Conservation (phyloP, 371 early-diverging fungal genomes). For the Batrachochytrium dendrobatidis region DNA sequence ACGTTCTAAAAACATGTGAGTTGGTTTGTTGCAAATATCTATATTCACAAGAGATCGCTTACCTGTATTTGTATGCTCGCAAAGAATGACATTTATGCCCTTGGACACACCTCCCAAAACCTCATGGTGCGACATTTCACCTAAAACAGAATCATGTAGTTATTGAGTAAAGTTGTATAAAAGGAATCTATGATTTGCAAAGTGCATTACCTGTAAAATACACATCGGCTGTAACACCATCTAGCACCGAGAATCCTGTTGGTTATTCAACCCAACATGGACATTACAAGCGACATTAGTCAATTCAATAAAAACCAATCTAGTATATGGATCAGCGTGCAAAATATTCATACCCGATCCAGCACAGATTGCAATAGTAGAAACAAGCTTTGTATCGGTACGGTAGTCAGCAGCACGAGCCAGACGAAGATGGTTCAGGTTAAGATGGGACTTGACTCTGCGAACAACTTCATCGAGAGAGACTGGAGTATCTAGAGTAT, state of each 20-base stretch:
- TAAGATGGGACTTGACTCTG: conserved; percentile 27
- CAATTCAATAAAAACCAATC: not conserved
- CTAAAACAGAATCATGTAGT: conserved; percentile 1
- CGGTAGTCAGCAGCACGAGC: conserved; percentile 32
- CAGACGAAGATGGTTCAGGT: conserved; percentile 49
- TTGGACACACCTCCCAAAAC: conserved; percentile 43
- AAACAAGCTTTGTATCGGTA: conserved; percentile 22
- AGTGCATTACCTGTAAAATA: conserved; percentile 69
- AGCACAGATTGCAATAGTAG: conserved; percentile 87
- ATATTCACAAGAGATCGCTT: conserved; percentile 1
- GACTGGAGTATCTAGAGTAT: conserved; percentile 17
- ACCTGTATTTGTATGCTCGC: conserved; percentile 49
- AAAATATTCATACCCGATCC: conserved; percentile 63
- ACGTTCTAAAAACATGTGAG: conserved; percentile 57
- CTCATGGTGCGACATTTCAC: conserved; percentile 38
- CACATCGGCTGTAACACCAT: conserved; percentile 48
- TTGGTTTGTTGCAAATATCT: not conserved
- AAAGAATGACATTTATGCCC: conserved; percentile 76
- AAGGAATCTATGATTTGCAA: not conserved
- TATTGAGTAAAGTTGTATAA: not conserved
- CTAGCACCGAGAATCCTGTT: conserved; percentile 20
- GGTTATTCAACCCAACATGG: not conserved
- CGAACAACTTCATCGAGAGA: conserved; percentile 18
- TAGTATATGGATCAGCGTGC: not conserved
- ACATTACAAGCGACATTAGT: too few species aligned